phyloP scores from a whole-genome alignment of 306 rosid genomes.

The Quercus aquifolioides region DNA sequence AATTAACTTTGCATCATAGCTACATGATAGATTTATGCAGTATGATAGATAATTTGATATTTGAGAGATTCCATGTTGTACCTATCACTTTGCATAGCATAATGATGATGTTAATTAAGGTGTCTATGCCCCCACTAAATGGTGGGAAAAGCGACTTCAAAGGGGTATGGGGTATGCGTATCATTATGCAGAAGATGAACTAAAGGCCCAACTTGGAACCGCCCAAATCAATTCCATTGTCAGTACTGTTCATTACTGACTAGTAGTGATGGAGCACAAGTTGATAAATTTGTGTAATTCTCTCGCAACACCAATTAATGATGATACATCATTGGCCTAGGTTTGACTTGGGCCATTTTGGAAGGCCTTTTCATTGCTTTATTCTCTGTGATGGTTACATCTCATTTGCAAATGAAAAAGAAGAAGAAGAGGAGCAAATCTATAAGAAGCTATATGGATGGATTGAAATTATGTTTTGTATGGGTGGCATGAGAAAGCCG shows the following conservation, averaged over 20 bases:
- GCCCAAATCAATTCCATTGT: neutral
- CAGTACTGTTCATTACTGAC: neutral
- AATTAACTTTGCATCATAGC: neutral
- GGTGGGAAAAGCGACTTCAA: neutral
- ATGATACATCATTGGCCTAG: neutral
- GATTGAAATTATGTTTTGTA: neutral
- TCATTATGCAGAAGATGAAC: neutral
- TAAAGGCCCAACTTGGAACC: neutral
- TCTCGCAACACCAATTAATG: neutral
- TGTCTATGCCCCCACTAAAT: too few species aligned
- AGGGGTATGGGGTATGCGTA: too few species aligned
- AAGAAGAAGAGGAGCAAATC: neutral
- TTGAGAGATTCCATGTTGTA: neutral
- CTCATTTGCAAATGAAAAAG: neutral
- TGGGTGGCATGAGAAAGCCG: neutral
- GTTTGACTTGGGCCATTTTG: neutral
- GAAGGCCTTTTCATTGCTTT: neutral
- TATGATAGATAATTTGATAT: neutral
- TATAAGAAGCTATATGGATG: neutral
- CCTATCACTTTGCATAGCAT: neutral
- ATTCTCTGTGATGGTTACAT: neutral
- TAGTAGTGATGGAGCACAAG: neutral
- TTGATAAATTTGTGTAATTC: neutral
- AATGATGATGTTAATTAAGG: neutral
- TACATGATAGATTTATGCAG: neutral